Base-by-base conservation (phyloP, 2,329 filamentous ascomycete species). In the Rutstroemia sp. region DNA sequence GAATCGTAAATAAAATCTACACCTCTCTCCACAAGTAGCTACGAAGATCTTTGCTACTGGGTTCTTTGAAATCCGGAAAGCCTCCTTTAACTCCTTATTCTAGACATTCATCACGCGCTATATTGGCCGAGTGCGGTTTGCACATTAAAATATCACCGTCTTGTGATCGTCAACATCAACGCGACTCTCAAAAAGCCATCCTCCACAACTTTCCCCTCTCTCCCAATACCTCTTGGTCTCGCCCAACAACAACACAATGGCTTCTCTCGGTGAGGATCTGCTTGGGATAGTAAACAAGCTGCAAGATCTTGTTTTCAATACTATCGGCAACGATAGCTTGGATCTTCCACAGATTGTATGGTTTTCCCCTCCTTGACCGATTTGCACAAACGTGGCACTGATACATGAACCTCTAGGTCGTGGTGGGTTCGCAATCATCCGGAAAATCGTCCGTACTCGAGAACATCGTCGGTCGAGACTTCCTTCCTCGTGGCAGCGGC, bases 241-340 rank as follows among this genome's bases (percentile, higher is more conserved):
- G 34, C 30, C 21, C 52, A 21, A 58, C 47, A 45, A 55, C 62
- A 55, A 52, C 61, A 62, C 62, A 58, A 99, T 97, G 94, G 88
- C 94, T 71, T 85, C 92, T 69, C 85, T 99, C 68, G 92, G 94
- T 71, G 94, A 99, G 75, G 92, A 99, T 75, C 79, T 99, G 74
- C 83, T 99, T 72, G 85, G 83, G 66, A 95, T 91, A 63, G 94
- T 99, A 77, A 99, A 99, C 80, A 95, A 95, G 79, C 81, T 99
- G 69, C 94, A 99, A 75, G 94, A 97, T 74, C 77, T 99, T 70
- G 94, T 99, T 70, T 99, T 99, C 79, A 99, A 99, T 77, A 99
- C 94, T 65, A 99, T 99, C 73, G 94, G 94, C 74, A 97, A 92
- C 78, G 94, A 99, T 74, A 97, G 92, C 53, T 82, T 99, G 60